These are phyloP conservation scores for Melaleuca alternifolia DNA, from an alignment of 345 rosid genomes.

Conservation along the genomic window DNA sequence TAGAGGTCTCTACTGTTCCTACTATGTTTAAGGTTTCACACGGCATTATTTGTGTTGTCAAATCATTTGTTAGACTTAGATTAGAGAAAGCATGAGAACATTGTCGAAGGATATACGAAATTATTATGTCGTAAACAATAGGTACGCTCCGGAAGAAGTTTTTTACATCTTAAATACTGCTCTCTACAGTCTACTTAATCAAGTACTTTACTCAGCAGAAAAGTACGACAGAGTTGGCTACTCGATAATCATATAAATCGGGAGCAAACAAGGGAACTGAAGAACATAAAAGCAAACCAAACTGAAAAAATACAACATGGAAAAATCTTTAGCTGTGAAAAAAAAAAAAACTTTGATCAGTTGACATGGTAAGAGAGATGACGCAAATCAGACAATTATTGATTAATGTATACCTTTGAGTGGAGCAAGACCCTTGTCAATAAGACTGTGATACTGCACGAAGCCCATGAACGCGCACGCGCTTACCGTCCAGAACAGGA, in stretches of 20 bases:
- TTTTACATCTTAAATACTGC: too few relatives aligned
- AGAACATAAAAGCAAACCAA: background rate
- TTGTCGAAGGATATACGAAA: background rate
- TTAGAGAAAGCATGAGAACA: background rate
- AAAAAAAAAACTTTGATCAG: background rate
- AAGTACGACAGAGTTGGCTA: background rate
- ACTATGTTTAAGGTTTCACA: background rate
- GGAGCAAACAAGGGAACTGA: background rate
- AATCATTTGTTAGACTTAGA: background rate
- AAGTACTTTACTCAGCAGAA: background rate
- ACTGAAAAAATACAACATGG: background rate
- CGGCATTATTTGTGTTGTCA: background rate
- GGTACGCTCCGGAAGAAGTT: too few relatives aligned
- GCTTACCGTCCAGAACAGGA: conserved; percentile 31
- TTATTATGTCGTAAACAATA: background rate
- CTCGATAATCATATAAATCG: background rate
- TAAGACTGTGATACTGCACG: conserved; percentile 8
- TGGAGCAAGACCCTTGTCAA: conserved; percentile 24
- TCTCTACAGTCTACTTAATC: too few relatives aligned
- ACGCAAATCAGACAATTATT: background rate
- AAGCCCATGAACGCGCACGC: conserved; percentile 22
- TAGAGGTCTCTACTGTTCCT: too few relatives aligned
- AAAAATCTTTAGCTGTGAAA: background rate
- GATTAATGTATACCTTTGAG: conserved; percentile 23
- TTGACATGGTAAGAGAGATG: background rate